Evolutionary conservation across 768 basidiomycete genomes (phyloP), one percentile per base, ranked within the genome.

Genomic region (Trametes cingulata): DNA sequence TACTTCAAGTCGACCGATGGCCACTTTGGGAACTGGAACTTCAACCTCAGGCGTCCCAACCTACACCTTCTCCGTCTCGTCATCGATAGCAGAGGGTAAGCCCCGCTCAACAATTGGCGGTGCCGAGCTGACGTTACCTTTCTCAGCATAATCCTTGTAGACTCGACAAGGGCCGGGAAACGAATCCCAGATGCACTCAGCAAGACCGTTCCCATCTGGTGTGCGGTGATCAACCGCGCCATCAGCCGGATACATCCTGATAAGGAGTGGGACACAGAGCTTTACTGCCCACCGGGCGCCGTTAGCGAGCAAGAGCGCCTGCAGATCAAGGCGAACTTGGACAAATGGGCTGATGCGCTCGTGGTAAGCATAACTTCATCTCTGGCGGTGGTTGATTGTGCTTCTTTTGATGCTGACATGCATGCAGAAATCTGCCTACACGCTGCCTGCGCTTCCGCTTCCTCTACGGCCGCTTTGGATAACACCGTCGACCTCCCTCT

Each of bases 1-100:
- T 98, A 93, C 77, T 98, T 91, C 81, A 96, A 96, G 68, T 93
- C 93, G 0, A 95, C 91, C 0, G 93, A 95, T 66, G 94, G 93
- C 0, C 93, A 95, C 67, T 86, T 82, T 60, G 81, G 83, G 45
- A 88, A 90, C 69, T 96, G 93, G 93, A 78, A 80, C 67, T 94
- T 95, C 75, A 93, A 87, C 67, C 75, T 95, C 8, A 80, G 91
- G 25, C 79, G 96, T 19, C 85, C 94, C 0, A 98, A 98, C 68
- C 76, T 97, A 19, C 89, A 91, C 55, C 73, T 98, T 0, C 73
- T 97, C 6, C 75, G 85, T 1, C 63, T 87, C 24, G 78, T 89
- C 20, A 71, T 73, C 10, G 62, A 82, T 27, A 71, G 79, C 17
- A 73, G 78, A 13, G 91, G 93, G 93, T 93, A 60, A 10, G 35